Evolutionary conservation across 495 filamentous ascomycete species (phyloP).

Genomic region (Daldinia concentrica): DNA sequence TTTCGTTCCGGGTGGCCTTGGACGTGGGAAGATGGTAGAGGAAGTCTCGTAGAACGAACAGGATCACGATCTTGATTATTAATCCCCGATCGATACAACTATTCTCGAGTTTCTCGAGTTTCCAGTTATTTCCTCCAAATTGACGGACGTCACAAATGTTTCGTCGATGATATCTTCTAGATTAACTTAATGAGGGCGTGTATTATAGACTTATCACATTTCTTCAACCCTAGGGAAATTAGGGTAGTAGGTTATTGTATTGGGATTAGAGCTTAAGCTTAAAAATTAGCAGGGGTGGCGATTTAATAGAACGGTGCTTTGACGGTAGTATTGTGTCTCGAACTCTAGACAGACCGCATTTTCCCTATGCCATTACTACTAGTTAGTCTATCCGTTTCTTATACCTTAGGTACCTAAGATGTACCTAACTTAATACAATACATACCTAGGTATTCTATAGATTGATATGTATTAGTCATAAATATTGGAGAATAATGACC

Average conservation of each 20-base stretch:
- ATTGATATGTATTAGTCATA: background rate
- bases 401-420: background rate
- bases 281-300: background rate
- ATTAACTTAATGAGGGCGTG: background rate
- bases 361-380: background rate
- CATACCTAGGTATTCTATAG: background rate
- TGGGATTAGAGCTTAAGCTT: background rate
- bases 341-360: background rate
- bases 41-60: slow-evolving; percentile 48
- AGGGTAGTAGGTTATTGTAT: background rate
- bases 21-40: slow-evolving; percentile 53
- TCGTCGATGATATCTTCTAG: background rate
- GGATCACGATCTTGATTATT: background rate
- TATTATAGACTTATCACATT: background rate
- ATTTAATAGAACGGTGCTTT: slow-evolving; percentile 4
- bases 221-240: background rate
- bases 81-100: background rate
- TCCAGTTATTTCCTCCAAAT: background rate
- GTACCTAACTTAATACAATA: background rate
- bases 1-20: slow-evolving; percentile 56
- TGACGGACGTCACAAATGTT: background rate
- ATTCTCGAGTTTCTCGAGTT: background rate
- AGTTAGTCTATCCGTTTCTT: background rate
- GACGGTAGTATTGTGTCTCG: background rate
- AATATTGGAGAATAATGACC: background rate